A percentile compares a stretch with the other conserved stretches of the same genome.
Evolutionary conservation across 2,329 filamentous ascomycete genomes (phyloP).

Genomic region (Hymenoscyphus infarciens): DNA sequence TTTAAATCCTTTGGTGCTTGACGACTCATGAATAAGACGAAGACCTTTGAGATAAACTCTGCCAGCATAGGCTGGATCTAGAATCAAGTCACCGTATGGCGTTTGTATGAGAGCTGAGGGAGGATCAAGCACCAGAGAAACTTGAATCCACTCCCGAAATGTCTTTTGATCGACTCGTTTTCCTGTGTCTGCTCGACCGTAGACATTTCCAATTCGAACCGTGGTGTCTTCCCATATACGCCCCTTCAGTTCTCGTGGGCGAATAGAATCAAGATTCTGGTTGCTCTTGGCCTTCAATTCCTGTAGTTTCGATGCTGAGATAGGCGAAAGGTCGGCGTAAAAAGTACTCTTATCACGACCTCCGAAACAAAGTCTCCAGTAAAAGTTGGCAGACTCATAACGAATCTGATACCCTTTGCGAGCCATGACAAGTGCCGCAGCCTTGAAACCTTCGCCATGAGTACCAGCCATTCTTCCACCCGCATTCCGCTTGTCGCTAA

Average conservation of each 20-base stretch:
- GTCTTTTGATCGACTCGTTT: slow-evolving; percentile 1
- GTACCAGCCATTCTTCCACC: slow-evolving; percentile 22
- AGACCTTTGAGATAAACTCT: slow-evolving; percentile 25
- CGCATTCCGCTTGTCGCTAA: slow-evolving; percentile 18
- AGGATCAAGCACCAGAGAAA: slow-evolving; percentile 15
- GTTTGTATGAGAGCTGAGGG: slow-evolving; percentile 17
- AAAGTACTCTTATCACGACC: no score
- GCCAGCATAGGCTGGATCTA: slow-evolving; percentile 10
- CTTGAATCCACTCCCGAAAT: slow-evolving; percentile 20
- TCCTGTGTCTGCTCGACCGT: background rate
- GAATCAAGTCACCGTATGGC: slow-evolving; percentile 11
- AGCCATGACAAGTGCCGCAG: slow-evolving; percentile 31
- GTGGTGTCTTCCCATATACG: slow-evolving; percentile 24
- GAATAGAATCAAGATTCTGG: no score
- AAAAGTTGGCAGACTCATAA: slow-evolving; percentile 21
- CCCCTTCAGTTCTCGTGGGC: slow-evolving; percentile 8
- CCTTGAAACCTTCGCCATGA: slow-evolving; percentile 34
- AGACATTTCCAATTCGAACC: slow-evolving; percentile 21
- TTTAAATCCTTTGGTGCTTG: background rate
- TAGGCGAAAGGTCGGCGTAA: no score
- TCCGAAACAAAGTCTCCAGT: slow-evolving; percentile 26
- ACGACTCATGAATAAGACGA: background rate
- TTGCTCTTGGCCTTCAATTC: background rate
- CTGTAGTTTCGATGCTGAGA: background rate
- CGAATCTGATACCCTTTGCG: slow-evolving; percentile 22